Percentiles rank a stretch among this genome's conserved stretches.
Conservation (phyloP, 352 stramenopile species). For the Phytophthora multivora region DNA sequence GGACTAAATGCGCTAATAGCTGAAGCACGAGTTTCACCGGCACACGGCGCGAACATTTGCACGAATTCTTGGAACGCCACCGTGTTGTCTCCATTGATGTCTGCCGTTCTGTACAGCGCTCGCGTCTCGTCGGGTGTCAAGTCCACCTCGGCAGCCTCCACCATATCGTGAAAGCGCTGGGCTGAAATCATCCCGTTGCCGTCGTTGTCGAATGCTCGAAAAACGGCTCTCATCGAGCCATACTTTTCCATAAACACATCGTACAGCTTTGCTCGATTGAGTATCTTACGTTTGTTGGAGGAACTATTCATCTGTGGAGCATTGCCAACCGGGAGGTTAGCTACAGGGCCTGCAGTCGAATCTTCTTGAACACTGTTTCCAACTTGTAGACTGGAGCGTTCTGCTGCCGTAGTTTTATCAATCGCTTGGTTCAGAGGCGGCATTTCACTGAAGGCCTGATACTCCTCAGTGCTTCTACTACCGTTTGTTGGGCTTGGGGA, state of each 20-base stretch:
- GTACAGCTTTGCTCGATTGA: slow-evolving; percentile 57
- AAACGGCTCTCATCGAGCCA: slow-evolving; percentile 78
- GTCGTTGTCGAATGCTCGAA: slow-evolving; percentile 73
- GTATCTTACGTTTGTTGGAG: slow-evolving; percentile 24
- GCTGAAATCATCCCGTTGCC: slow-evolving; percentile 72
- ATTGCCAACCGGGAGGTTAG: background rate
- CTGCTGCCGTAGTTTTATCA: background rate
- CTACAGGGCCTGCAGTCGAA: background rate
- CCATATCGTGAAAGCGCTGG: slow-evolving; percentile 76
- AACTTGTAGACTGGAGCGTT: slow-evolving; percentile 1
- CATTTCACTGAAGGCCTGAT: background rate
- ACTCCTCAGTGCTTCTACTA: slow-evolving; percentile 20
- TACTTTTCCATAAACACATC: slow-evolving; percentile 77
- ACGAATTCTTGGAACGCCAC: slow-evolving; percentile 77
- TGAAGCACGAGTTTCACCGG: background rate
- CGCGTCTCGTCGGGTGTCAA: slow-evolving; percentile 46
- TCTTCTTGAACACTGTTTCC: slow-evolving; percentile 25
- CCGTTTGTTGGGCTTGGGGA: slow-evolving; percentile 10
- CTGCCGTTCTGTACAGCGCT: slow-evolving; percentile 59
- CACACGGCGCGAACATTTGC: slow-evolving; percentile 59
- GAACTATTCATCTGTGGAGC: background rate
- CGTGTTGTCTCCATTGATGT: slow-evolving; percentile 74
- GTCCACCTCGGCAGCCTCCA: slow-evolving; percentile 68
- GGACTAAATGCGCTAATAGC: slow-evolving; percentile 45
- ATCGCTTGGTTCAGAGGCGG: slow-evolving; percentile 4